Conservation (phyloP, 352 stramenopile species). For the Phytopythium ostracodes region DNA sequence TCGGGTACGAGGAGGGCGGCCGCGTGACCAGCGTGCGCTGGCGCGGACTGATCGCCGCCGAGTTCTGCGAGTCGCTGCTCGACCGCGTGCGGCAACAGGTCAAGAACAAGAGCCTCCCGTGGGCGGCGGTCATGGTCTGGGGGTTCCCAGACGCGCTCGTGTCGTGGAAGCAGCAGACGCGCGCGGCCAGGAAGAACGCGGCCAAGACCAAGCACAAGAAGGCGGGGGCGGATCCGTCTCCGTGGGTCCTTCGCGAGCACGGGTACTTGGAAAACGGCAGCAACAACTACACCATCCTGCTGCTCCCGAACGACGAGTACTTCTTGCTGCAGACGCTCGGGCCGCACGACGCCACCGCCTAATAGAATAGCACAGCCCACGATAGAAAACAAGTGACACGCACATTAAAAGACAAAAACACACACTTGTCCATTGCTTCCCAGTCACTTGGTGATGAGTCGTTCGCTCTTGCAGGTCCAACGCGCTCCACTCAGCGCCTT, state of each 20-base stretch:
- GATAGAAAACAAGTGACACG: constrained; percentile 8
- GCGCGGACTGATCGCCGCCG: constrained; percentile 60
- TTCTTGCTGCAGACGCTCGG: constrained; percentile 66
- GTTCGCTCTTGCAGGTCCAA: too few species aligned
- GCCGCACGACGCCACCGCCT: constrained; percentile 60
- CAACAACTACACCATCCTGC: constrained; percentile 75
- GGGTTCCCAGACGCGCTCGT: constrained; percentile 69
- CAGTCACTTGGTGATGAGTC: too few species aligned
- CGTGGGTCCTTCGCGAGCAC: constrained; percentile 43
- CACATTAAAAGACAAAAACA: not conserved
- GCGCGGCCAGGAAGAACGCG: constrained; percentile 10
- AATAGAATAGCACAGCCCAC: constrained; percentile 12
- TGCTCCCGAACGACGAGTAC: constrained; percentile 71
- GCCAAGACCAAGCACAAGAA: constrained; percentile 16
- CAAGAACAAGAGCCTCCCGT: constrained; percentile 43
- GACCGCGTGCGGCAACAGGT: constrained; percentile 49
- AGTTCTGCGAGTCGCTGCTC: constrained; percentile 50
- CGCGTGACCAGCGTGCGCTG: constrained; percentile 60
- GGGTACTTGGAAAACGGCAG: constrained; percentile 68
- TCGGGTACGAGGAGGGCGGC: constrained; percentile 27
- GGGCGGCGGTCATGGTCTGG: constrained; percentile 75
- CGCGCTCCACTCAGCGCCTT: too few species aligned
- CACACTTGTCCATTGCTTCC: too few species aligned
- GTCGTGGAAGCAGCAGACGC: constrained; percentile 54
- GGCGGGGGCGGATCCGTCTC: constrained; percentile 9